Evolutionary conservation across 768 basidiomycete genomes (phyloP), one percentile per base, ranked within the genome.

Genomic region (Phylloporus sp.): DNA sequence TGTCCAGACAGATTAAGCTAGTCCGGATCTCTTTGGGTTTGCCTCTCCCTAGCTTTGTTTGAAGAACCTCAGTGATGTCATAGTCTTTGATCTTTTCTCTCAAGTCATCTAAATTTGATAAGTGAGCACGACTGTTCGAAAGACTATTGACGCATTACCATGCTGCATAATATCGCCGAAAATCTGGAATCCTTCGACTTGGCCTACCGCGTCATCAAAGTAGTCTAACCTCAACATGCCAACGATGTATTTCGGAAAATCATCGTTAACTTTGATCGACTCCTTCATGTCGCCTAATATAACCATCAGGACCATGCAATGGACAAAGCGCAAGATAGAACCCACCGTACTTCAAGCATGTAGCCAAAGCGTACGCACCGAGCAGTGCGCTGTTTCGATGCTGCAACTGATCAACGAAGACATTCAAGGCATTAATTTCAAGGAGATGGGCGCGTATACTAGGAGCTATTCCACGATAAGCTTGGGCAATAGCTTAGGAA

Each of bases 121-220:
- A 15, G 15, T 62, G 22, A 64, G 47, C 4, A 42, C 15, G 32
- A 24, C 18, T 9, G 11, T 23, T 22, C 18, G 16, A n/a, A 11
- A 20, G 13, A 16, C 22, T 16, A 4, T 9, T 39, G 18, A 20
- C 22, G 5, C 38, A 3, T 39, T 53, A 59, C 52, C 49, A 4
- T 50, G 13, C 23, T 46, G 20, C 41, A 53, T 56, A 18, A 49
- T 8, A 1, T 45, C 50, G 0, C 29, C 47, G 10, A 56, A 49
- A 2, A 52, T 45, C 15, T 52, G 50, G 32, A 50, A 53, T 5
- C 50, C 50, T 45, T 45, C 43, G 0, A 45, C 47, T 47, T 26
- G 43, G 12, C 63, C 63, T 0, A 65, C 49, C 9, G 64, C 61
- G 18, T 64, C 63, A 11, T 64, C 60, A 11, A 64, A 66, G 34